Conservation (phyloP, 208 protist species). For the Trypanosoma avium region DNA sequence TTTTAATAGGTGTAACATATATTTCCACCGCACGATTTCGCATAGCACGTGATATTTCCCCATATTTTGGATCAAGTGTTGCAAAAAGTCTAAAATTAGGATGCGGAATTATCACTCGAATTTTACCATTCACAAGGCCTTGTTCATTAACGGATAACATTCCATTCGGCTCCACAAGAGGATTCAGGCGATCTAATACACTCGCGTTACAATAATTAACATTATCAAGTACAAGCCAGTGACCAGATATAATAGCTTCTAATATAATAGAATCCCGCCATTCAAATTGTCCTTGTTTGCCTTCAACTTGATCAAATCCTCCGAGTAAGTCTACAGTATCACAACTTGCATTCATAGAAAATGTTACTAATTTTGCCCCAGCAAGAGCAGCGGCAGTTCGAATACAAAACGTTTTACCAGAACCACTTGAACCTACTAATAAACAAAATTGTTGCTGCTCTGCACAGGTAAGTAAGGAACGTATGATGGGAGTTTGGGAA, state of each 20-base stretch:
- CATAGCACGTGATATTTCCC: conserved; percentile 99
- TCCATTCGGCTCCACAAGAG: conserved; percentile 98
- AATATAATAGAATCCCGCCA: conserved; percentile 99
- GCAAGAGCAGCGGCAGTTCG: conserved; percentile 91
- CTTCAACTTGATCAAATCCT: conserved; percentile 99
- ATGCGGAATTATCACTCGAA: conserved; percentile 95
- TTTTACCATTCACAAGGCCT: conserved; percentile 92
- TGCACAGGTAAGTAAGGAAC: conserved; percentile 87
- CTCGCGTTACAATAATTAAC: conserved; percentile 99
- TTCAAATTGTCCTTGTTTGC: conserved; percentile 96
- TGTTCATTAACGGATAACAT: conserved; percentile 95
- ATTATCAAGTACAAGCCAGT: conserved; percentile 99
- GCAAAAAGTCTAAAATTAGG: conserved; percentile 99
- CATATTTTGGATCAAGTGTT: conserved; percentile 96
- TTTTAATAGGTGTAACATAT: conserved; percentile 77
- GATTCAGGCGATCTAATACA: conserved; percentile 99
- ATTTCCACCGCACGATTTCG: conserved; percentile 99
- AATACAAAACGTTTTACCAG: conserved; percentile 97
- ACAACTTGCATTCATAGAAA: conserved; percentile 97
- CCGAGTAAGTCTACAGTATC: conserved; percentile 99
- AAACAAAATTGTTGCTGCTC: conserved; percentile 95
- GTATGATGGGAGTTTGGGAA: conserved; percentile 66
- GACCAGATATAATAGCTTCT: conserved; percentile 92
- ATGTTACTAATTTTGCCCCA: conserved; percentile 92
- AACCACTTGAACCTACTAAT: conserved; percentile 93